Evolutionary conservation across 169 alveolate species (phyloP), one percentile per base, ranked within the genome.

Genomic region (Babesia sp.): DNA sequence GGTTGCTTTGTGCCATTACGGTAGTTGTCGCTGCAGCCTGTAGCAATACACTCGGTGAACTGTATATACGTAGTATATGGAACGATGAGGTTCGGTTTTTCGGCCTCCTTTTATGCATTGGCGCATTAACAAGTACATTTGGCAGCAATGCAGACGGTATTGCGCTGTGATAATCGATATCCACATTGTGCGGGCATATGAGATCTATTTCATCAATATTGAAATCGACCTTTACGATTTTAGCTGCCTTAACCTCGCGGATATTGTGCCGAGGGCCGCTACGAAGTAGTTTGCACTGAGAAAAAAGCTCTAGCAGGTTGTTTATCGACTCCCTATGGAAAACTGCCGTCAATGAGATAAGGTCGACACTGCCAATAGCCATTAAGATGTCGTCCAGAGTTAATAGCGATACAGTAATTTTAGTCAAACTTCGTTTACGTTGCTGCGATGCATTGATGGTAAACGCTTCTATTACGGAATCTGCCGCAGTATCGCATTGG

Each of bases 61-160:
- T 64, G 61, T 64, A 33, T 20, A 64, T 48, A 20, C 74, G n/a
- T 18, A 64, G 34, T 0, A 64, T 64, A 36, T 64, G 24, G 63
- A 64, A 48, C 5, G 60, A 46, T 0, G 74, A 1, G 34, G 60
- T 46, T 2, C 12, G 20, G 48, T 39, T 29, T 61, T 20, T 8
- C n/a, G 74, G 74, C n/a, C 74, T n/a, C 53, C 54, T 44, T 34
- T 37, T 45, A 24, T 29, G 74, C 31, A 46, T 3, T 29, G 61
- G 60, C 16, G 50, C 12, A 26, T 64, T 56, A 4, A 14, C 61
- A 14, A 48, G 5, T 2, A 22, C 39, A 29, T n/a, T 64, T n/a
- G 74, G 74, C 61, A 64, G 26, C 63, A 64, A 22, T 8, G 44
- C n/a, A 5, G 74, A 45, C n/a, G 51, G 34, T 18, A 64, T 12